A percentile compares a stretch with the other conserved stretches of the same genome.
These are phyloP conservation scores for Microdochium trichocladiopsis DNA, from an alignment of 2,329 filamentous ascomycete species.

Conservation along the genomic window DNA sequence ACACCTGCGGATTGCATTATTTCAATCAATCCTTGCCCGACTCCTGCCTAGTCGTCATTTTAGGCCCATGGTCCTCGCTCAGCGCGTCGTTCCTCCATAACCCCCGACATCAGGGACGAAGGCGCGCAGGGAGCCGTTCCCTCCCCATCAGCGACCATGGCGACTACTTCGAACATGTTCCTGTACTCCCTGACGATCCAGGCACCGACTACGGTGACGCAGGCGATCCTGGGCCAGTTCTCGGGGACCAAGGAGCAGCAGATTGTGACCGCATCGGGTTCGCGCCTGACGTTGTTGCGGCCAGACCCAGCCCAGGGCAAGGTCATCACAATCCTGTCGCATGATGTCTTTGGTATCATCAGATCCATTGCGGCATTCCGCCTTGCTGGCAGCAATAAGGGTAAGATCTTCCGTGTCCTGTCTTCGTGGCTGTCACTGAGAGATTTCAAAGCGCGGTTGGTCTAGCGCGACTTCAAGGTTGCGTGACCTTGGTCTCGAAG, in stretches of 20 bases:
- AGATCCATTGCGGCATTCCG: conserved; percentile 82
- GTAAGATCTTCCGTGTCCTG: conserved; percentile 53
- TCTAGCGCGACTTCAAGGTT: conserved; percentile 27
- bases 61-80: background rate
- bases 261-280: conserved; percentile 89
- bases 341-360: conserved; percentile 95
- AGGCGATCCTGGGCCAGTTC: conserved; percentile 92
- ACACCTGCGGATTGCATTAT: background rate
- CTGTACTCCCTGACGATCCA: conserved; percentile 97
- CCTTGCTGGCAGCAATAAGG: conserved; percentile 89
- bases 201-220: conserved; percentile 79
- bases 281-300: conserved; percentile 78
- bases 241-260: conserved; percentile 95
- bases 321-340: conserved; percentile 77
- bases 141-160: conserved; percentile 55
- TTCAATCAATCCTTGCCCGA: background rate
- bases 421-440: conserved; percentile 55
- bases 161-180: conserved; percentile 97
- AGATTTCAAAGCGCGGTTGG: conserved; percentile 60
- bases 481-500: conserved; percentile 9
- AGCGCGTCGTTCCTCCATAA: background rate
- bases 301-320: conserved; percentile 82
- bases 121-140: conserved; percentile 23
- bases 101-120: background rate
- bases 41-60: background rate